Percentiles rank a stretch among this genome's conserved stretches.
Conservation (phyloP, 2,329 filamentous ascomycete genomes). For the Pestalotiopsis sp. region DNA sequence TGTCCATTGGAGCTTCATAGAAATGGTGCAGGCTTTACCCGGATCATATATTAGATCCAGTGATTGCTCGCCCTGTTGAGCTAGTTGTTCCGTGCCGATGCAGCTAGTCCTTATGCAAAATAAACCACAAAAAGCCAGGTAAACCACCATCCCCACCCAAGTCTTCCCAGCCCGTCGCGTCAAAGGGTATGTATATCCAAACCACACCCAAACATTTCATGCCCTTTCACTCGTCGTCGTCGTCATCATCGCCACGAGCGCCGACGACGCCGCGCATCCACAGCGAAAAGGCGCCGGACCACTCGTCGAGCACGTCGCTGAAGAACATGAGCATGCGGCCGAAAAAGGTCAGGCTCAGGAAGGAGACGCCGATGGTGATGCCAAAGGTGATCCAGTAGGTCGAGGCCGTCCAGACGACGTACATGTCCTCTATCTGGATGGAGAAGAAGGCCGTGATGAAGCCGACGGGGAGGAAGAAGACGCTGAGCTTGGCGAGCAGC, state of each 20-base stretch:
- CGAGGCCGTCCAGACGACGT: conserved; percentile 56
- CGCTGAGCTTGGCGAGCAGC: conserved; percentile 72
- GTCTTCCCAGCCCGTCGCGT: background rate
- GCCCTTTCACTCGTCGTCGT: background rate
- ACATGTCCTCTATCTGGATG: conserved; percentile 60
- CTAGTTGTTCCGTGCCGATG: too few species aligned
- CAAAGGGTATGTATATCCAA: background rate
- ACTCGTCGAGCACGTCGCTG: conserved; percentile 45
- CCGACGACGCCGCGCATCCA: conserved; percentile 12
- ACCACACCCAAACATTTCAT: background rate
- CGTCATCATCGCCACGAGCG: background rate
- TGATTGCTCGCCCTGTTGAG: too few species aligned
- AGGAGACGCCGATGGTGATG: conserved; percentile 61
- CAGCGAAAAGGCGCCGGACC: conserved; percentile 25
- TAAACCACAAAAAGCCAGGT: too few species aligned
- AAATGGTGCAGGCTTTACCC: too few species aligned
- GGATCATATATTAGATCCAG: too few species aligned
- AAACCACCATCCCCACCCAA: too few species aligned
- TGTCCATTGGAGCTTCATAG: too few species aligned
- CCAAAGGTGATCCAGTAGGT: conserved; percentile 72
- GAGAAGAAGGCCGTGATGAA: conserved; percentile 77
- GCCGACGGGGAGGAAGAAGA: conserved; percentile 74
- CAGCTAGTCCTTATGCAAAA: too few species aligned
- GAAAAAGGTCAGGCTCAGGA: conserved; percentile 59
- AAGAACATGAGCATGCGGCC: conserved; percentile 45